These are phyloP conservation scores for Sisymbrium irio DNA, from an alignment of 345 rosid species.

Conservation along the genomic window DNA sequence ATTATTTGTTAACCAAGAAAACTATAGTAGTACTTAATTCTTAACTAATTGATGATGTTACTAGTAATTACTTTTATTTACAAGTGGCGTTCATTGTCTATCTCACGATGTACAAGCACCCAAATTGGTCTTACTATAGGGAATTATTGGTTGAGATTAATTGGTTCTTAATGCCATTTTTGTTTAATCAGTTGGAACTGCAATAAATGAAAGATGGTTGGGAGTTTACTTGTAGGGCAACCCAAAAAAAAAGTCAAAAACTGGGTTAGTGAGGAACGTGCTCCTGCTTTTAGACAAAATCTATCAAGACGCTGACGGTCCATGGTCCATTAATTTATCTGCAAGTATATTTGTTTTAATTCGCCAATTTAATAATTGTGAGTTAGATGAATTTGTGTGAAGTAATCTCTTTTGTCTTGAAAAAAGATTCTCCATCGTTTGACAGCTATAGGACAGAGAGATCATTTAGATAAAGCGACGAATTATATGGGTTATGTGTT, in stretches of 20 bases:
- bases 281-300: constrained; percentile 23
- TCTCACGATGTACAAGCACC: constrained; percentile 4
- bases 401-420: not conserved
- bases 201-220: constrained; percentile 31
- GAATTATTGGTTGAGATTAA: constrained; percentile 16
- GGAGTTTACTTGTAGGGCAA: constrained; percentile 23
- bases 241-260: not conserved
- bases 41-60: not conserved
- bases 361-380: not conserved
- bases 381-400: constrained; percentile 14
- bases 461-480: not conserved
- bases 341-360: not conserved
- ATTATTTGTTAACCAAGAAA: not conserved
- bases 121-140: constrained; percentile 7
- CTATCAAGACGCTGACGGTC: constrained; percentile 24
- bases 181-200: constrained; percentile 3
- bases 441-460: constrained; percentile 20
- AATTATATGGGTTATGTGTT: not conserved
- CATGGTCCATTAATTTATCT: constrained; percentile 19
- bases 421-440: not conserved
- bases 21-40: not conserved
- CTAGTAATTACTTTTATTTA: not conserved
- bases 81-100: not conserved
- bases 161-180: not conserved
- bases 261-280: constrained; percentile 36